A percentile compares a stretch with the other conserved stretches of the same genome.
Evolutionary conservation across 495 filamentous ascomycete species (phyloP).

Genomic region (Delitschia confertaspora): DNA sequence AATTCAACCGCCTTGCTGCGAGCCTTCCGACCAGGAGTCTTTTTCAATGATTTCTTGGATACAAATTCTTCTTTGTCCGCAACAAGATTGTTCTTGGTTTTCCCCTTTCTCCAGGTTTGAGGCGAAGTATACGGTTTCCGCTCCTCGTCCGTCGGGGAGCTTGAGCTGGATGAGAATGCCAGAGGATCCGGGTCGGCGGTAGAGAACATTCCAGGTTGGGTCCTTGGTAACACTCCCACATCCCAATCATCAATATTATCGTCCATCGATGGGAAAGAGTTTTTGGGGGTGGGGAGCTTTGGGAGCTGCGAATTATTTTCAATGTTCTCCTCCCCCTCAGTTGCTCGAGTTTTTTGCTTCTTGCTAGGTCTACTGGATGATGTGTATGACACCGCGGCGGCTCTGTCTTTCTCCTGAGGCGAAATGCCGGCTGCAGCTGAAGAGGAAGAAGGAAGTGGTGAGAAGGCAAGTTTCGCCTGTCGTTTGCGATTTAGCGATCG

Average conservation of each 20-base stretch:
- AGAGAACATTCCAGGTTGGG: slow-evolving; percentile 4
- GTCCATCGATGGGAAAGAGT: slow-evolving; percentile 3
- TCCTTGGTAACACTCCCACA: not conserved
- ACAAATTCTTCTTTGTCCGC: too few relatives aligned
- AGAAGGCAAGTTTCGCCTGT: slow-evolving; percentile 33
- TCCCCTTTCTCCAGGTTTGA: too few relatives aligned
- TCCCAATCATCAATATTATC: slow-evolving; percentile 13
- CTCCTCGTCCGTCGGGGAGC: too few relatives aligned
- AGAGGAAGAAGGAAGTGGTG: slow-evolving; percentile 31
- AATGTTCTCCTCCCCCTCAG: slow-evolving; percentile 6
- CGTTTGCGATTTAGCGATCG: slow-evolving; percentile 13
- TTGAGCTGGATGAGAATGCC: not conserved
- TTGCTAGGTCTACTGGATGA: slow-evolving; percentile 24
- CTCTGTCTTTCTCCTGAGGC: slow-evolving; percentile 24
- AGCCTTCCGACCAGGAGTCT: too few relatives aligned
- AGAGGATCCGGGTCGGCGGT: not conserved
- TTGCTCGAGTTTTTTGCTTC: slow-evolving; percentile 19
- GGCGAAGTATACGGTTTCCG: too few relatives aligned
- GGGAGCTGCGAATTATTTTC: slow-evolving; percentile 11
- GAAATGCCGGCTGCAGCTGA: slow-evolving; percentile 21
- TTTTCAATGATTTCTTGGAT: too few relatives aligned
- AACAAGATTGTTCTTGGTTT: not conserved
- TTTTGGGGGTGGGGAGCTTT: slow-evolving; percentile 9
- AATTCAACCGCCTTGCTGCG: too few relatives aligned
- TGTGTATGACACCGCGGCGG: slow-evolving; percentile 25